Evolutionary conservation across 1,284 basidiomycete species (phyloP), one percentile per base, ranked within the genome.

Genomic region (Rhodotorula sp.): DNA sequence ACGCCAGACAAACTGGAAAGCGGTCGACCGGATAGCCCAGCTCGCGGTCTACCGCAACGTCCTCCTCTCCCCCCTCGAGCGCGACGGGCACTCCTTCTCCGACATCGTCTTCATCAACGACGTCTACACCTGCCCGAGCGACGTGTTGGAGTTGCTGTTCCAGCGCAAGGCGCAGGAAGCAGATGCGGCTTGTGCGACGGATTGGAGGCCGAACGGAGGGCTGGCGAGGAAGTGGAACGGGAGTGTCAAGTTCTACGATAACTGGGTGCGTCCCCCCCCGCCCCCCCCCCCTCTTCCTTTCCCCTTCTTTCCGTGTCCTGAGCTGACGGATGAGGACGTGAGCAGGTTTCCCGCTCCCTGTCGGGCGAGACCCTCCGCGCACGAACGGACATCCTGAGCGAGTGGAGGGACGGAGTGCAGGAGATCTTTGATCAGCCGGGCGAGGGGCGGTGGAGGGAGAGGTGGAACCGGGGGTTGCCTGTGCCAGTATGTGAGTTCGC

Each of bases 71-170:
- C 81, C 81, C 2, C 52, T 69, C 34, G 76, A 57, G 37, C 57
- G 1, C 9, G 13, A 34, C 9, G 58, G 74, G 15, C n/a, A n/a
- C n/a, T n/a, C n/a, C n/a, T 80, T 80, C 26, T 80, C 81, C 63
- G 77, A 78, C 16, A 73, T 83, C 31, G 69, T 83, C 0, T 83
- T 79, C 74, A 77, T 83, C 77, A 83, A 83, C 75, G 82, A 83
- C 69, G 81, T 83, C 20, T 80, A 81, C 55, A 75, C 80, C 40
- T 80, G 79, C 48, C 80, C 80, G 10, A 67, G 74, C 22, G 82
- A 83, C 69, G 77, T 80, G 30, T 76, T 83, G 53, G 82, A 83
- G 68, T 72, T 83, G 50, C 65, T 83, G 59, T 78, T 80, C 62
- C 80, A 83, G 74, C 80, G 82, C 65, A 74, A 78, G 66, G 70